These are phyloP conservation scores for Dacryopinax spathularia DNA, from an alignment of 768 basidiomycete species.

Conservation along the genomic window DNA sequence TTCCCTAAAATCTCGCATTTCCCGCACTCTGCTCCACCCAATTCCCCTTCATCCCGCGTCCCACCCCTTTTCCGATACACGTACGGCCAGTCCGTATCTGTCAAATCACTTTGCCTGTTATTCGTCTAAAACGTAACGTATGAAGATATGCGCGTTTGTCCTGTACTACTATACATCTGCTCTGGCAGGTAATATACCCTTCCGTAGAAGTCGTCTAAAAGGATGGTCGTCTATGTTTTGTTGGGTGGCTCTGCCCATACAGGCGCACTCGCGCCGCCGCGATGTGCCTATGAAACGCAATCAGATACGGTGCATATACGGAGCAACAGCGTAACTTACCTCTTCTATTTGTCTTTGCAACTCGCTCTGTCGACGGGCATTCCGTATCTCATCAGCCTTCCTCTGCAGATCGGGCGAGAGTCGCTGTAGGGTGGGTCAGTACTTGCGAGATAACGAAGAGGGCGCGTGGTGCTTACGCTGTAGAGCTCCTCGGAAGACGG, in stretches of 20 bases:
- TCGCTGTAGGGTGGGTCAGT: too few species aligned
- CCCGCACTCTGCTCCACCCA: background rate
- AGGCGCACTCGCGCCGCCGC: background rate
- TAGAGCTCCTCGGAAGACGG: background rate
- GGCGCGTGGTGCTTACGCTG: background rate
- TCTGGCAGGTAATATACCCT: conserved; percentile 4
- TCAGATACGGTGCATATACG: background rate
- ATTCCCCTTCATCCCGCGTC: background rate
- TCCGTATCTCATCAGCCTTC: conserved; percentile 2
- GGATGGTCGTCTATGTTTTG: background rate
- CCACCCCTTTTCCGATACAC: background rate
- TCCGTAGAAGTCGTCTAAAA: background rate
- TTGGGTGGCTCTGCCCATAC: background rate
- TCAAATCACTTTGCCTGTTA: background rate
- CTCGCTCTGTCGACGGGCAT: background rate
- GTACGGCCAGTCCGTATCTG: conserved; percentile 4
- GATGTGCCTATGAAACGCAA: background rate
- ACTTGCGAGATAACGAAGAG: too few species aligned
- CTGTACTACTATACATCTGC: conserved; percentile 5
- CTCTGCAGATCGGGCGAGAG: background rate
- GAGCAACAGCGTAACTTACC: background rate
- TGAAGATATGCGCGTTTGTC: conserved; percentile 4
- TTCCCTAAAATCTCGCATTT: background rate
- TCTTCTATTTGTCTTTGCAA: background rate
- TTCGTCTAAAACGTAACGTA: conserved; percentile 5